Conservation (phyloP, 2,329 filamentous ascomycete genomes). For the Fusarium concolor region DNA sequence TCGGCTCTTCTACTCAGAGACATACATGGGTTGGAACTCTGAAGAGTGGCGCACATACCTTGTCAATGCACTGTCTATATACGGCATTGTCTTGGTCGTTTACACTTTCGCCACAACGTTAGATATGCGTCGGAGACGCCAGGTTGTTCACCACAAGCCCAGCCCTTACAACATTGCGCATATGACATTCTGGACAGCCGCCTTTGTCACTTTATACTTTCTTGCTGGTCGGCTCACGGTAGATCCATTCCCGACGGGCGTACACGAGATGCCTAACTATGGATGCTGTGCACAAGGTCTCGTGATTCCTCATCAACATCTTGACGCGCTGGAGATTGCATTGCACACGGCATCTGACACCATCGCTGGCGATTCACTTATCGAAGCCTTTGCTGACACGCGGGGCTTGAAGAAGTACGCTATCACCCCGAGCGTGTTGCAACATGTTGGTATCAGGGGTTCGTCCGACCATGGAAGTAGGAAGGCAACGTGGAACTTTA, state of each 20-base stretch:
- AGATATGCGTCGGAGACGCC: conserved; percentile 14
- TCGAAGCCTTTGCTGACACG: conserved; percentile 47
- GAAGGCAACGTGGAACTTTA: conserved; percentile 50
- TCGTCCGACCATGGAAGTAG: conserved; percentile 43
- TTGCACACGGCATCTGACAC: conserved; percentile 36
- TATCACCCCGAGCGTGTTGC: conserved; percentile 49
- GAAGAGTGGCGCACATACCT: conserved; percentile 49
- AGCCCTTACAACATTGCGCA: conserved; percentile 7
- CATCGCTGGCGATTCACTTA: conserved; percentile 47
- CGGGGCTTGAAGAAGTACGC: conserved; percentile 48
- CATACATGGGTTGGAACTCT: conserved; percentile 52
- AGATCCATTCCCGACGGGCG: conserved; percentile 36
- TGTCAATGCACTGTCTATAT: conserved; percentile 14
- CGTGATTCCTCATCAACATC: conserved; percentile 46
- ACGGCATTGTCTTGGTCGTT: conserved; percentile 3
- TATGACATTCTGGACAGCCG: conserved; percentile 43
- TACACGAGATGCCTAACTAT: conserved; percentile 51
- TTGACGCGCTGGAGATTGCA: conserved; percentile 33
- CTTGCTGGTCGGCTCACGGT: conserved; percentile 46
- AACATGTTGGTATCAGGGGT: conserved; percentile 49
- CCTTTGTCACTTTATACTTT: conserved; percentile 45
- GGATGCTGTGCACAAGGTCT: conserved; percentile 53
- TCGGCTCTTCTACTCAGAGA: conserved; percentile 52
- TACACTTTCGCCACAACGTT: conserved; percentile 27
- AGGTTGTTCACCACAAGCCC: not conserved